A percentile compares a stretch with the other conserved stretches of the same genome.
Conservation (phyloP, 169 alveolate species). For the Fabrea salina region DNA sequence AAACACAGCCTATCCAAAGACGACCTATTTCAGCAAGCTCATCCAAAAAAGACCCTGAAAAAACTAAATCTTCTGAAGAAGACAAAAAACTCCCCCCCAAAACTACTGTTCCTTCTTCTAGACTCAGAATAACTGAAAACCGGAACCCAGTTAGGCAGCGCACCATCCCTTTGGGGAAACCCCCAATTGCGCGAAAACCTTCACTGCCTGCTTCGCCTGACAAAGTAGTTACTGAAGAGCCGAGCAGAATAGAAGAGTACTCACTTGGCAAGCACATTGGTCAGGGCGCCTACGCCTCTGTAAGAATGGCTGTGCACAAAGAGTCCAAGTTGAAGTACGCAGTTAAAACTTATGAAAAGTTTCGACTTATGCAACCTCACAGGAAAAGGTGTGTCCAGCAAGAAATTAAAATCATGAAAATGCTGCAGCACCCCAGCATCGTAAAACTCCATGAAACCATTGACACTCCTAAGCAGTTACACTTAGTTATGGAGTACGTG, state of each 20-base stretch:
- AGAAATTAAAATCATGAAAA: conserved; percentile 76
- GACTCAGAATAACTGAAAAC: no score
- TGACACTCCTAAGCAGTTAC: conserved; percentile 68
- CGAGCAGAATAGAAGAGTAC: conserved; percentile 44
- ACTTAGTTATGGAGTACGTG: conserved; percentile 75
- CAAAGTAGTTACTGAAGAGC: no score
- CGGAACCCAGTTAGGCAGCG: no score
- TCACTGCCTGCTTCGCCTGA: neutral
- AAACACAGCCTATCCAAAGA: no score
- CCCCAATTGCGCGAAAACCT: neutral
- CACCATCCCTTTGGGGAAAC: neutral
- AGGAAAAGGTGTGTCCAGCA: conserved; percentile 73
- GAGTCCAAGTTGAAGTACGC: conserved; percentile 70
- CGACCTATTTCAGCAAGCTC: no score
- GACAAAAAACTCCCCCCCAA: no score
- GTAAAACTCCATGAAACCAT: conserved; percentile 67
- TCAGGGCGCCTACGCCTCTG: conserved; percentile 87
- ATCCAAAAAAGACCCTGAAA: no score
- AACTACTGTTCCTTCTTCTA: no score
- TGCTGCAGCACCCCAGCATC: conserved; percentile 65
- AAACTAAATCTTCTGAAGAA: no score
- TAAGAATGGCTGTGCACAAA: conserved; percentile 75
- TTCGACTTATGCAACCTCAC: conserved; percentile 64
- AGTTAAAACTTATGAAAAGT: conserved; percentile 84
- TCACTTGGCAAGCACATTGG: conserved; percentile 73